These are phyloP conservation scores for Globisporangium splendens DNA, from an alignment of 352 stramenopile species.

Conservation along the genomic window DNA sequence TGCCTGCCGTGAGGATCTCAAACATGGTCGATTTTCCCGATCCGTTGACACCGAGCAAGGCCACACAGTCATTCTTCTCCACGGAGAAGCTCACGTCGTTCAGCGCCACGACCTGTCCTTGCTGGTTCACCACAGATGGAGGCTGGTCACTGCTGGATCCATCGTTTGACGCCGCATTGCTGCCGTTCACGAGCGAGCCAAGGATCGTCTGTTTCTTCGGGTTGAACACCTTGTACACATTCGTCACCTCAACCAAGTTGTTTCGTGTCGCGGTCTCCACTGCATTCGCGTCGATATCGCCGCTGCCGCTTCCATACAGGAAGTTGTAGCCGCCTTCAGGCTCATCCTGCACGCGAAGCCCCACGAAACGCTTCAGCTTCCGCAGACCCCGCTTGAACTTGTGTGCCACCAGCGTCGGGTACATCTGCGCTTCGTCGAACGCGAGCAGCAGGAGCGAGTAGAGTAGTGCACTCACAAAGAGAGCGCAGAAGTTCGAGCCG, in stretches of 20 bases:
- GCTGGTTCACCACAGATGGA: conserved; percentile 27
- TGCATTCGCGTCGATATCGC: conserved; percentile 8
- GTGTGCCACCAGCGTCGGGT: conserved; percentile 51
- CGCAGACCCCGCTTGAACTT: conserved; percentile 22
- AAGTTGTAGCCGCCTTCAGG: conserved; percentile 1
- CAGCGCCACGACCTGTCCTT: conserved; percentile 61
- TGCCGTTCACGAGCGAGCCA: no score
- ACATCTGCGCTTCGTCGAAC: conserved; percentile 69
- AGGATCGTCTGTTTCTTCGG: conserved; percentile 25
- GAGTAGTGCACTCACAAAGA: conserved; percentile 32
- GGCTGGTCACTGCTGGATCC: conserved; percentile 5
- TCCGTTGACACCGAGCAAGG: conserved; percentile 92
- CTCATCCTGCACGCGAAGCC: not conserved
- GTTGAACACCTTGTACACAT: conserved; percentile 69
- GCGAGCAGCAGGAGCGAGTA: conserved; percentile 56
- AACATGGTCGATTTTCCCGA: conserved; percentile 98
- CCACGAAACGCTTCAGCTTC: conserved; percentile 10
- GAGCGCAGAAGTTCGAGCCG: conserved; percentile 33
- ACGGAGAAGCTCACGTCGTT: conserved; percentile 83
- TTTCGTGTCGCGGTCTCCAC: conserved; percentile 17
- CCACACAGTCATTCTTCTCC: conserved; percentile 86
- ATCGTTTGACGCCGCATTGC: not conserved
- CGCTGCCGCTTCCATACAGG: not conserved
- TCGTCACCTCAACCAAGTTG: conserved; percentile 46
- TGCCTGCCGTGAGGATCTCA: conserved; percentile 91